Conservation (phyloP, 345 rosid genomes). For the Cardamine chenopodiifolia region DNA sequence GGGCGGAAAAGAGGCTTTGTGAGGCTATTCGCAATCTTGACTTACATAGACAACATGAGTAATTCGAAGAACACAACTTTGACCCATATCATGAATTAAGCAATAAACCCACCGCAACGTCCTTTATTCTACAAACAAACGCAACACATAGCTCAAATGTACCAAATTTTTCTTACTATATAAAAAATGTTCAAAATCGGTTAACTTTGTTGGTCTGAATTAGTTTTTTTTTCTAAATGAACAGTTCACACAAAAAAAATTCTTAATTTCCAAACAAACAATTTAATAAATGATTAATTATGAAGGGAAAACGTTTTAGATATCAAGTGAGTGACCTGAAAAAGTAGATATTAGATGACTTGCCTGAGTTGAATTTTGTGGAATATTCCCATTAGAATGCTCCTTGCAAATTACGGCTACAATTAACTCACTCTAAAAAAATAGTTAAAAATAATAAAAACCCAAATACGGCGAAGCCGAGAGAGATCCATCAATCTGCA, state of each 20-base stretch:
- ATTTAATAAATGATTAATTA: too few species aligned
- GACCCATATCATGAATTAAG: background rate
- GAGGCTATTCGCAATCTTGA: too few species aligned
- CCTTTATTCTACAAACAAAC: background rate
- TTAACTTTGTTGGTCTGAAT: background rate
- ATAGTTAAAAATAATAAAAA: too few species aligned
- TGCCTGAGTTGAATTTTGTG: conserved; percentile 2
- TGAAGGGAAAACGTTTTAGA: background rate
- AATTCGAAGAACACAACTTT: background rate
- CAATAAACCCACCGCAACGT: background rate
- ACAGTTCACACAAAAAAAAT: too few species aligned
- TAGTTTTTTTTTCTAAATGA: too few species aligned
- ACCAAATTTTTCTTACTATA: background rate
- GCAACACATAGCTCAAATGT: background rate
- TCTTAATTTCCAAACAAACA: too few species aligned
- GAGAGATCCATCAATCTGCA: background rate
- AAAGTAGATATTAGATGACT: too few species aligned
- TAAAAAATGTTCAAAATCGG: background rate
- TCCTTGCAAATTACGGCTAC: conserved; percentile 2
- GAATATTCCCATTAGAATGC: conserved; percentile 1
- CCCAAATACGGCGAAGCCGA: background rate
- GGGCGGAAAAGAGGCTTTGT: too few species aligned
- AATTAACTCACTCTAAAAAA: background rate
- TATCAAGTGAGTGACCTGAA: too few species aligned
- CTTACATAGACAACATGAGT: background rate